phyloP scores from a whole-genome alignment of 2,329 filamentous ascomycete genomes.

The Coniochaeta sp. region DNA sequence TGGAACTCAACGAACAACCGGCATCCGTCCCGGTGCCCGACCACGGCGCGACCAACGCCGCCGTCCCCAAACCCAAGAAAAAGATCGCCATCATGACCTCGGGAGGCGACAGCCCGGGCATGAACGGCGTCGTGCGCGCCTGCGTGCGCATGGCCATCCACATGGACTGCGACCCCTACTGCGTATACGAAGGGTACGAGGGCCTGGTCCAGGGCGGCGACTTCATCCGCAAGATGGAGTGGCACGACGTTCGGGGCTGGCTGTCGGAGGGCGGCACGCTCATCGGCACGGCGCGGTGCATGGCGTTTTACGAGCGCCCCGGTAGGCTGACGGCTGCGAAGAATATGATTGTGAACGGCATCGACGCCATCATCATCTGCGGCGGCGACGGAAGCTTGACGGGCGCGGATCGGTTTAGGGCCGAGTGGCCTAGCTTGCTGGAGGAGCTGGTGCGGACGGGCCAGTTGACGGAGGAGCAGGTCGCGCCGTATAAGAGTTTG shows the following conservation, averaged over 20 bases:
- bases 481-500: conserved; percentile 72
- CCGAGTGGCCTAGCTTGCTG: conserved; percentile 85
- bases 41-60: background rate
- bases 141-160: conserved; percentile 89
- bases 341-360: conserved; percentile 88
- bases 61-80: conserved; percentile 33
- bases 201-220: conserved; percentile 84
- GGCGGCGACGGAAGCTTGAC: conserved; percentile 95
- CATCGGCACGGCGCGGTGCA: conserved; percentile 91
- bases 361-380: conserved; percentile 93
- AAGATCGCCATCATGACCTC: conserved; percentile 90
- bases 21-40: background rate
- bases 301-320: conserved; percentile 81
- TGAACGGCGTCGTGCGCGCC: conserved; percentile 86
- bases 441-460: conserved; percentile 73
- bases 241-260: conserved; percentile 93
- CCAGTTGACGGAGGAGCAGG: conserved; percentile 63
- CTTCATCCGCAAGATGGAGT: conserved; percentile 80
- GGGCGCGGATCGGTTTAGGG: conserved; percentile 86
- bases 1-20: background rate
- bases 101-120: conserved; percentile 88
- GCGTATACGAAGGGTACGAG: conserved; percentile 91
- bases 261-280: conserved; percentile 90
- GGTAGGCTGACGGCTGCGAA: conserved; percentile 82
- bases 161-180: conserved; percentile 71